A percentile compares a stretch with the other conserved stretches of the same genome.
phyloP scores from a whole-genome alignment of 192 early-diverging fungal species.

The Backusella mclennaniae region DNA sequence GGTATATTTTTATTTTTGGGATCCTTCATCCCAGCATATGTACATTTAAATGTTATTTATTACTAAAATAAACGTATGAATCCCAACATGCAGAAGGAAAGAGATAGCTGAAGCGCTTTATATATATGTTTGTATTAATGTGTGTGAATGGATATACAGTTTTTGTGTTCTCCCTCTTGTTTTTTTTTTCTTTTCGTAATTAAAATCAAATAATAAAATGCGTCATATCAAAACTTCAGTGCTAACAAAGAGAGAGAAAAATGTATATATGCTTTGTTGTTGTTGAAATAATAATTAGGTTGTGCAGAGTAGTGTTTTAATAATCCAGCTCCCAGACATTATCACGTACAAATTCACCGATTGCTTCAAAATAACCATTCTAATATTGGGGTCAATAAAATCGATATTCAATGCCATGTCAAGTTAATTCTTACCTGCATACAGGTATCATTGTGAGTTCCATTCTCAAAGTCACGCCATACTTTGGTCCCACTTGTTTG shows the following conservation, averaged over 20 bases:
- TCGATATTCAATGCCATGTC: not conserved
- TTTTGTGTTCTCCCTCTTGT: not conserved
- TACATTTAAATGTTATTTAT: too few species aligned
- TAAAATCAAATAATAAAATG: constrained; percentile 4
- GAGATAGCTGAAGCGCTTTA: not conserved
- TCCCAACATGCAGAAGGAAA: not conserved
- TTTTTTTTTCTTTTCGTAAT: not conserved
- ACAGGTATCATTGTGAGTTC: constrained; percentile 92
- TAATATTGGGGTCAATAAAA: constrained; percentile 37
- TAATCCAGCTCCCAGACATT: constrained; percentile 30
- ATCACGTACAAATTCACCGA: constrained; percentile 42
- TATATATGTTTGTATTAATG: not conserved
- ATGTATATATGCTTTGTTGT: not conserved
- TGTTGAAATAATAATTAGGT: not conserved
- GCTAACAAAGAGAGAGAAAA: not conserved
- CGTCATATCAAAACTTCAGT: not conserved
- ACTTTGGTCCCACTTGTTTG: constrained; percentile 43
- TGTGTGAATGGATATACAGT: not conserved
- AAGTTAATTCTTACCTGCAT: constrained; percentile 36
- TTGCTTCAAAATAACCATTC: constrained; percentile 80
- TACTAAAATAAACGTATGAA: too few species aligned
- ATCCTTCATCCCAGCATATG: too few species aligned
- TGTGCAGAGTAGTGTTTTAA: not conserved
- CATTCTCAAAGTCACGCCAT: constrained; percentile 74
- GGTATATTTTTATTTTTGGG: too few species aligned